phyloP scores from a whole-genome alignment of 345 rosid genomes.

The Eutrema heterophyllum region DNA sequence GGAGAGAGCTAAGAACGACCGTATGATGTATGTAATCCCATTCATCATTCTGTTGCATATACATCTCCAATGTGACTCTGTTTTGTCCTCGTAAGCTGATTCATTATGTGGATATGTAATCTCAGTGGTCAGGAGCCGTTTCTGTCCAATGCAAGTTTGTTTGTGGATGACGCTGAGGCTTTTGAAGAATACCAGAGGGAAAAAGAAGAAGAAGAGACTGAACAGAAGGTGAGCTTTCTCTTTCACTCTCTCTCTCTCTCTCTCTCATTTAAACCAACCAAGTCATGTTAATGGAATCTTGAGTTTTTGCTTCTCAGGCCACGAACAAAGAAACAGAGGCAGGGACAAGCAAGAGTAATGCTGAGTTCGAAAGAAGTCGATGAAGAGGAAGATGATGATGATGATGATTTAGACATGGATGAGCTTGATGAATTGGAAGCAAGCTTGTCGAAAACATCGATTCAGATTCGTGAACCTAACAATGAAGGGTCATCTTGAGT shows the following conservation, averaged over 20 bases:
- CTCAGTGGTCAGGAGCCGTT: slow-evolving; percentile 95
- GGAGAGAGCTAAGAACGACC: slow-evolving; percentile 95
- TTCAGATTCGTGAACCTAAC: slow-evolving; percentile 51
- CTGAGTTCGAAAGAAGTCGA: slow-evolving; percentile 10
- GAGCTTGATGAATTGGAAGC: slow-evolving; percentile 80
- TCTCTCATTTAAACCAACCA: background rate
- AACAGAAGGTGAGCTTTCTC: slow-evolving; percentile 39
- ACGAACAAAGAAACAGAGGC: slow-evolving; percentile 32
- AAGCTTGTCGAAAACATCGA: slow-evolving; percentile 65
- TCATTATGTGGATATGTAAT: slow-evolving; percentile 15
- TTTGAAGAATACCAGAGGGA: slow-evolving; percentile 79
- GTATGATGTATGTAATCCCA: slow-evolving; percentile 82
- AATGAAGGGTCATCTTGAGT: slow-evolving; percentile 26
- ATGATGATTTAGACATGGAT: slow-evolving; percentile 69
- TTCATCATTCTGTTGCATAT: background rate
- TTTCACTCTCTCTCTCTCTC: no score
- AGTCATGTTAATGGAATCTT: slow-evolving; percentile 17
- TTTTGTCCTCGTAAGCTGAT: slow-evolving; percentile 14
- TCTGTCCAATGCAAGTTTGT: slow-evolving; percentile 78
- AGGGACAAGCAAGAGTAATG: slow-evolving; percentile 31
- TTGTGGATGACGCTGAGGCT: slow-evolving; percentile 96
- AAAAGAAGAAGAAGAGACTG: slow-evolving; percentile 50
- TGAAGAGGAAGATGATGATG: slow-evolving; percentile 9
- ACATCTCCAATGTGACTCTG: background rate
- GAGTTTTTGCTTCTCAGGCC: slow-evolving; percentile 13